These are phyloP conservation scores for Debaryomycetaceae sp. DNA, from an alignment of 1,139 yeast genomes.

Conservation along the genomic window DNA sequence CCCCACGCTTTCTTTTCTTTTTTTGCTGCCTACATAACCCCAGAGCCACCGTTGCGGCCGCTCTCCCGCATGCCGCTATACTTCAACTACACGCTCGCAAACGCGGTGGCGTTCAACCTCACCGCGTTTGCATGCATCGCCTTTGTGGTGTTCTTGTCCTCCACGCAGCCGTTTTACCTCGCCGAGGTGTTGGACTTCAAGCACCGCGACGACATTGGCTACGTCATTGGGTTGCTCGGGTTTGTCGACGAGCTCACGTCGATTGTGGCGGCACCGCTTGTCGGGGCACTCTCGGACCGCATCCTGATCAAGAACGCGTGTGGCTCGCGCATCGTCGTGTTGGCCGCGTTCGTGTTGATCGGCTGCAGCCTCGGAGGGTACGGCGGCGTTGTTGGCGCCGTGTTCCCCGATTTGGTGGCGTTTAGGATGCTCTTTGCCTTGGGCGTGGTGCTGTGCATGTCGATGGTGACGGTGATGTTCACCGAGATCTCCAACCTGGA, in stretches of 20 bases:
- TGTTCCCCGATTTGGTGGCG: conserved; percentile 46
- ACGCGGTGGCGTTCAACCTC: conserved; percentile 21
- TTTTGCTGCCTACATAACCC: background rate
- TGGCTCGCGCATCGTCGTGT: conserved; percentile 54
- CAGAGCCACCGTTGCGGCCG: conserved; percentile 1
- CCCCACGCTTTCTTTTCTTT: conserved; percentile 1
- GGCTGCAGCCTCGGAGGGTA: conserved; percentile 48
- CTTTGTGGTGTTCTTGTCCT: conserved; percentile 59
- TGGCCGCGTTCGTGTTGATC: conserved; percentile 43
- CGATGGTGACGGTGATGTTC: conserved; percentile 47
- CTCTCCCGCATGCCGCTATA: conserved; percentile 7
- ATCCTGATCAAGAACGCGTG: conserved; percentile 20
- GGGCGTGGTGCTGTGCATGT: conserved; percentile 52
- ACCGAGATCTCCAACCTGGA: conserved; percentile 51
- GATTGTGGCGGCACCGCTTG: conserved; percentile 52
- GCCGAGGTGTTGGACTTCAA: conserved; percentile 48
- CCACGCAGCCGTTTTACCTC: conserved; percentile 66
- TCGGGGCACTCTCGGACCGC: conserved; percentile 63
- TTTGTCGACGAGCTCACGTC: conserved; percentile 59
- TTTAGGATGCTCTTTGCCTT: conserved; percentile 55
- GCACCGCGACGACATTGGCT: conserved; percentile 40
- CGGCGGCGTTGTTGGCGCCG: conserved; percentile 25
- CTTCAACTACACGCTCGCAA: conserved; percentile 14
- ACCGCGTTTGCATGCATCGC: conserved; percentile 52
- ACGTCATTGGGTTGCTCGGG: conserved; percentile 56